Evolutionary conservation across 768 basidiomycete genomes (phyloP), one percentile per base, ranked within the genome.

Genomic region (Leucogyrophana mollusca): DNA sequence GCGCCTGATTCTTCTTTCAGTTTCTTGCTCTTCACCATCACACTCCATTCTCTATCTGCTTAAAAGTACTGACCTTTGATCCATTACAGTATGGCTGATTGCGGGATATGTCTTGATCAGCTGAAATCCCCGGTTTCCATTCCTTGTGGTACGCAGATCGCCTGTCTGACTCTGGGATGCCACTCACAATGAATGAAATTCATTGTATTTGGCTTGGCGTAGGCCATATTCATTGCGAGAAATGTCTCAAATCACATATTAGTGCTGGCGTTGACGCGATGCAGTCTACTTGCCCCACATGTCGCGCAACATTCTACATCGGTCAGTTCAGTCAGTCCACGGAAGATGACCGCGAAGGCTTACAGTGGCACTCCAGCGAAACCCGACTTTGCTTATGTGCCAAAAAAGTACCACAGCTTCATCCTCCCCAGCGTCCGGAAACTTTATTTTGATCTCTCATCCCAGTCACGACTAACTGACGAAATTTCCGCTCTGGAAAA

Each of bases 171-270:
- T 41, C 37, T 23, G 23, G 34, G 9, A 36, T 49, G 20, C 34
- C 43, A 20, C 49, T 44, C 27, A 13, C n/a, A n/a, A n/a, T n/a
- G n/a, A n/a, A n/a, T n/a, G n/a, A n/a, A n/a, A n/a, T n/a, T n/a
- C n/a, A n/a, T n/a, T n/a, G n/a, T n/a, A 2, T 40, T 60, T 21
- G 54, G 34, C 21, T 16, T 25, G 16, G 35, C 25, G 22, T 23
- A 86, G 85, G 85, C 11, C 84, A 87, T 54, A 67, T 86, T 33
- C 85, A 83, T 58, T 86, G 85, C 61, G 70, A 73, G 44, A 70
- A 73, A 36, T 87, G 85, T 52, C 71, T 86, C 27, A 60, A 71
- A n/a, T 68, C 39, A 14, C 52, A 65, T 42, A 57, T 65, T 38
- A 46, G 17, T 40, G 42, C 61, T 39, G 63, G 63, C n/a, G 2